These are phyloP conservation scores for Agaricus blazei DNA, from an alignment of 768 basidiomycete species.

Conservation along the genomic window DNA sequence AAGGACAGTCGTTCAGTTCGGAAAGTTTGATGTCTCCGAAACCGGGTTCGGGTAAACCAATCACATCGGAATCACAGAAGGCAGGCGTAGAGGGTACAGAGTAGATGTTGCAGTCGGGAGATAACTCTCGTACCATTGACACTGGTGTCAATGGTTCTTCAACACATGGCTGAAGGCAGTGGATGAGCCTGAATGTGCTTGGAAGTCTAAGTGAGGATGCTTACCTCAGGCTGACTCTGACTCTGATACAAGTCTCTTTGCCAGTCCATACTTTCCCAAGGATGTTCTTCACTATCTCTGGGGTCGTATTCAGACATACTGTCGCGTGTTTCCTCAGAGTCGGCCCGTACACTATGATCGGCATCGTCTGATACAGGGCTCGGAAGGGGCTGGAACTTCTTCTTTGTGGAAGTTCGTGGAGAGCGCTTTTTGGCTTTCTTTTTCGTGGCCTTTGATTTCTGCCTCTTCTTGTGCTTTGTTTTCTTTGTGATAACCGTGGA, in stretches of 20 bases:
- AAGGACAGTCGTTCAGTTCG: not conserved
- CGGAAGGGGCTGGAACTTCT: not conserved
- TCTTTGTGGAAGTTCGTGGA: not conserved
- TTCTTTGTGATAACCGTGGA: not conserved
- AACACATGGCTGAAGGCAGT: not conserved
- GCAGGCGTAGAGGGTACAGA: not conserved
- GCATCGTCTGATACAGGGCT: conserved; percentile 1
- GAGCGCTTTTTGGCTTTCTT: not conserved
- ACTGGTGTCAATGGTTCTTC: not conserved
- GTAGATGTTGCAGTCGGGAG: not conserved
- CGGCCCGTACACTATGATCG: not conserved
- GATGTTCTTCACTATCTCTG: not conserved
- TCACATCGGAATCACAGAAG: not conserved
- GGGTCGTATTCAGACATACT: not conserved
- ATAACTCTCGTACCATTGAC: not conserved
- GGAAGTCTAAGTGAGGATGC: no score
- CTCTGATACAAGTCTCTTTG: not conserved
- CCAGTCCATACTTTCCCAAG: not conserved
- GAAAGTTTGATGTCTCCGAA: not conserved
- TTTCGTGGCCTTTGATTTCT: not conserved
- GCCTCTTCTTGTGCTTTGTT: not conserved
- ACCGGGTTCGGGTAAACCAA: not conserved
- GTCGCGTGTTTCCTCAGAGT: not conserved
- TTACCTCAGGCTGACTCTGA: not conserved
- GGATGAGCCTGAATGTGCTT: not conserved